These are phyloP conservation scores for Lactarius indigo DNA, from an alignment of 768 basidiomycete genomes.

Conservation along the genomic window DNA sequence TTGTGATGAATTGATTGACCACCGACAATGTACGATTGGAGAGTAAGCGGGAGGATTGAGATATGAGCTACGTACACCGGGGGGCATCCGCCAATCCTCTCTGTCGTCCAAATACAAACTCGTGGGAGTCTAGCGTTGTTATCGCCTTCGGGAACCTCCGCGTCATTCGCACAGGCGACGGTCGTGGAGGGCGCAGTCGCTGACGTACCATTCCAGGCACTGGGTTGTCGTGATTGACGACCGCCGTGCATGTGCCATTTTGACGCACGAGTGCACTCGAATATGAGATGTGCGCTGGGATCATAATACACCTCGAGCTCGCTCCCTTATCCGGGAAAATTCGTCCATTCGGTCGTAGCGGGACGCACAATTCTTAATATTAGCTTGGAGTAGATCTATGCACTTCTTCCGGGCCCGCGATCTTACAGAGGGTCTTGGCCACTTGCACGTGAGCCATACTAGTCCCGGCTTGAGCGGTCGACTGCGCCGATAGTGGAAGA, in stretches of 20 bases:
- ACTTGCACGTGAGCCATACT: slow-evolving; percentile 93
- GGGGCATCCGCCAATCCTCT: not conserved
- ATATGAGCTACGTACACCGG: not conserved
- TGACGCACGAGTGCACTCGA: not conserved
- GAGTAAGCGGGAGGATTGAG: not conserved
- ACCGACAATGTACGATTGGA: not conserved
- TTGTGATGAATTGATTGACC: too few relatives aligned
- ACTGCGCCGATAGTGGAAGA: slow-evolving; percentile 91
- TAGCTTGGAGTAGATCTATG: slow-evolving; percentile 78
- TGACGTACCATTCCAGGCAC: not conserved
- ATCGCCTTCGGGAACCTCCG: not conserved
- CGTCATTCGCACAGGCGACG: not conserved
- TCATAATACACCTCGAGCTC: slow-evolving; percentile 83
- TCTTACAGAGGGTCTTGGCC: slow-evolving; percentile 97
- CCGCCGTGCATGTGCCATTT: slow-evolving; percentile 17
- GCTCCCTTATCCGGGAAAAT: slow-evolving; percentile 37
- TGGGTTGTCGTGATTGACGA: too few relatives aligned
- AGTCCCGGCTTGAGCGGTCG: slow-evolving; percentile 91
- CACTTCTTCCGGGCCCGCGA: too few relatives aligned
- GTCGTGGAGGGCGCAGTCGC: not conserved
- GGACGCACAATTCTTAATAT: slow-evolving; percentile 50
- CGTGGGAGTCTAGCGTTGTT: slow-evolving; percentile 56
- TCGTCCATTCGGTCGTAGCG: not conserved
- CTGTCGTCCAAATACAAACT: slow-evolving; percentile 56
- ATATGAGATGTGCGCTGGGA: slow-evolving; percentile 75